These are phyloP conservation scores for Penicillium fuscoglaucum DNA, from an alignment of 2,329 filamentous ascomycete genomes.

Conservation along the genomic window DNA sequence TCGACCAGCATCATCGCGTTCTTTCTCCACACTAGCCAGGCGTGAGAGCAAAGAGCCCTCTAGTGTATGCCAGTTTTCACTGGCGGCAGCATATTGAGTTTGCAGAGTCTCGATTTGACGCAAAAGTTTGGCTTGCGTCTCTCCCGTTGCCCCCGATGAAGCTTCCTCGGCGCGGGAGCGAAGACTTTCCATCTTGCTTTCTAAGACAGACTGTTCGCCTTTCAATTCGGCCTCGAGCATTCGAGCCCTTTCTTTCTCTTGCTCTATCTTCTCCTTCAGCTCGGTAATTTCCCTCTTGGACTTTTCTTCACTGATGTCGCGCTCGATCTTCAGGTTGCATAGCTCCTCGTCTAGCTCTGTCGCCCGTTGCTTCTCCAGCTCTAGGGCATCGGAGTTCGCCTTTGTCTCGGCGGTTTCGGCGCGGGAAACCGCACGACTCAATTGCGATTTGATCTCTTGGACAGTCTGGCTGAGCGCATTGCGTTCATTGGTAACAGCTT, in stretches of 20 bases:
- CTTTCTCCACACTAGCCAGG: constrained; percentile 77
- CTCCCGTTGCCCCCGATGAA: constrained; percentile 76
- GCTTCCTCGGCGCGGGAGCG: constrained; percentile 84
- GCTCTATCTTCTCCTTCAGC: constrained; percentile 69
- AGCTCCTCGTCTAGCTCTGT: constrained; percentile 65
- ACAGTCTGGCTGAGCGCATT: constrained; percentile 66
- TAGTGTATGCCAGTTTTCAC: constrained; percentile 97
- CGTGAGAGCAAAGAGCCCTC: constrained; percentile 81
- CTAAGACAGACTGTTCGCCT: constrained; percentile 72
- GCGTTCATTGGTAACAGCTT: constrained; percentile 62
- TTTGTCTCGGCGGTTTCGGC: constrained; percentile 67
- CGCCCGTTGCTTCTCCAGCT: constrained; percentile 61
- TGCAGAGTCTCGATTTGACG: constrained; percentile 94
- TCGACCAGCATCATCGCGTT: constrained; percentile 80
- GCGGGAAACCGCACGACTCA: constrained; percentile 66
- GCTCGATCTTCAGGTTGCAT: constrained; percentile 68
- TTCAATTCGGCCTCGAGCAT: constrained; percentile 74
- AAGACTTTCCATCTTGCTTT: constrained; percentile 87
- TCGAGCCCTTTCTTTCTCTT: constrained; percentile 68
- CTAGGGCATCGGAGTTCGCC: constrained; percentile 65
- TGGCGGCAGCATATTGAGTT: constrained; percentile 89
- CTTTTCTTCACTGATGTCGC: constrained; percentile 71
- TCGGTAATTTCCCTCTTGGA: constrained; percentile 68
- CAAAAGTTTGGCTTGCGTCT: constrained; percentile 83
- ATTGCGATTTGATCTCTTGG: constrained; percentile 66